Conservation (phyloP, 1,284 basidiomycete species). For the Agroathelia rolfsii region DNA sequence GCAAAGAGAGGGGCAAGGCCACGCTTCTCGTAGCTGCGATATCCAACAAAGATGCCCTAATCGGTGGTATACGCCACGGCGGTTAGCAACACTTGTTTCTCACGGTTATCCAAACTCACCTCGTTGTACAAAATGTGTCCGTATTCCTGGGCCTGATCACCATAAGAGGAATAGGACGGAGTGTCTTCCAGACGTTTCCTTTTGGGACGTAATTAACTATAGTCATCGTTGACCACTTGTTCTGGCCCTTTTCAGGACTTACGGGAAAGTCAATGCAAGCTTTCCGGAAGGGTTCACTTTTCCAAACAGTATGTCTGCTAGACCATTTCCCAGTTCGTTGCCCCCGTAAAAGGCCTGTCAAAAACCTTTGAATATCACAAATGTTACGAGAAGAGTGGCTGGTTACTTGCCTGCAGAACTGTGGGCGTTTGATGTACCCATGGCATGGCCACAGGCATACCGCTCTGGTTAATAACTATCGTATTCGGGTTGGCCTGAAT, state of each 20-base stretch:
- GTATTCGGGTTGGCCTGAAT: constrained; percentile 38
- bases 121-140: constrained; percentile 34
- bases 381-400: neutral
- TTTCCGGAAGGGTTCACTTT: constrained; percentile 43
- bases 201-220: neutral
- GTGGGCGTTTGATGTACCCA: constrained; percentile 37
- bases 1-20: constrained; percentile 33
- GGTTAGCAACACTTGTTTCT: too few relatives aligned
- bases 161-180: constrained; percentile 31
- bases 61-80: too few relatives aligned
- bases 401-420: constrained; percentile 28
- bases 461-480: constrained; percentile 45
- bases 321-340: constrained; percentile 42
- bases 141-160: constrained; percentile 26
- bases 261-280: constrained; percentile 39
- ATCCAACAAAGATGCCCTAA: constrained; percentile 34
- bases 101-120: constrained; percentile 15
- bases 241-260: constrained; percentile 10
- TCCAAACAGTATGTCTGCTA: constrained; percentile 46
- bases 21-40: constrained; percentile 28
- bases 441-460: constrained; percentile 38
- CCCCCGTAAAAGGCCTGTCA: constrained; percentile 43
- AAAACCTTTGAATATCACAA: neutral
- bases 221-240: neutral
- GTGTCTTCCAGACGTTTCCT: constrained; percentile 33